Percentiles rank a stretch among this genome's conserved stretches.
Conservation (phyloP, 164 flowering plant species). For the Annona squamosa region DNA sequence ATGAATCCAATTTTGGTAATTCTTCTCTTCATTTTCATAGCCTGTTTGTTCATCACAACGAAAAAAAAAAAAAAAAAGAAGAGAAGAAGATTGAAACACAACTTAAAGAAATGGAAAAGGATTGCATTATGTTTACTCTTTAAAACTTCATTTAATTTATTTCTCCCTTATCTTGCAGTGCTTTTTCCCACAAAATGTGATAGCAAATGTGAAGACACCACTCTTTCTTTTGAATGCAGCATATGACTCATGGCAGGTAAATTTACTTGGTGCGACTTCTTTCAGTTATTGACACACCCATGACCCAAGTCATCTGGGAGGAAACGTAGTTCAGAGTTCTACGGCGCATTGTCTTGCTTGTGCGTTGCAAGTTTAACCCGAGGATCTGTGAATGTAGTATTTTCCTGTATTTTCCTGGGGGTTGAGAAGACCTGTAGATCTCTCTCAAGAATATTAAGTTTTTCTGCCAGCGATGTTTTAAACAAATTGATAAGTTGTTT, state of each 20-base stretch:
- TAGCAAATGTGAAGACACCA: conserved; percentile 56
- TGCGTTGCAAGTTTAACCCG: too few species aligned
- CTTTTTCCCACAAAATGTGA: conserved; percentile 80
- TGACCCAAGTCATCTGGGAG: neutral
- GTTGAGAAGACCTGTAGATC: too few species aligned
- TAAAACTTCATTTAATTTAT: neutral
- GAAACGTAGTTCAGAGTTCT: neutral
- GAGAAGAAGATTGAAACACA: neutral
- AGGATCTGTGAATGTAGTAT: too few species aligned
- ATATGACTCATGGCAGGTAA: conserved; percentile 89
- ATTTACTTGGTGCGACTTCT: neutral
- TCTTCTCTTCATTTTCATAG: neutral
- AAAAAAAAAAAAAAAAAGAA: neutral
- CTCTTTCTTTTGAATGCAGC: conserved; percentile 48
- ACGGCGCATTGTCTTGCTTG: neutral
- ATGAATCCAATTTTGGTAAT: conserved; percentile 68
- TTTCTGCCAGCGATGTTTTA: too few species aligned
- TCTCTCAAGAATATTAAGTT: too few species aligned
- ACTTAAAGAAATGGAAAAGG: neutral
- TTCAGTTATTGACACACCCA: neutral
- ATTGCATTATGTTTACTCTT: neutral
- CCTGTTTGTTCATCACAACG: neutral
- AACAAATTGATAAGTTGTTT: neutral
- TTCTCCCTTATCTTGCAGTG: conserved; percentile 41
- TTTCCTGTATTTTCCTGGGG: too few species aligned